Evolutionary conservation across 371 early-diverging fungal species (phyloP), one percentile per base, ranked within the genome.

Genomic region (Mortierella sp.): DNA sequence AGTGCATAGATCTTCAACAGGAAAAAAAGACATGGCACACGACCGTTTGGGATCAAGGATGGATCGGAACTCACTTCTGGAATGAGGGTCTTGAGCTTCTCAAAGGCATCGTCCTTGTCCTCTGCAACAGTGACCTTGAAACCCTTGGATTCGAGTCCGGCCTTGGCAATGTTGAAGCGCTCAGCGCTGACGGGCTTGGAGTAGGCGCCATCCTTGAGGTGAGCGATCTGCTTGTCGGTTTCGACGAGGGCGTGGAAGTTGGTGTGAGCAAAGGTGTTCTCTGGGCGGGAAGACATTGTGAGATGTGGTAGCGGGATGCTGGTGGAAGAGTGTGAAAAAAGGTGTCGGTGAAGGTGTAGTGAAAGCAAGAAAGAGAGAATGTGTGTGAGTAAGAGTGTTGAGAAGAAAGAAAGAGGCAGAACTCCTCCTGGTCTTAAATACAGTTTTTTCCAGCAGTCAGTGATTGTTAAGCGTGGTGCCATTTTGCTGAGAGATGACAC

Each of bases 81-180:
- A 26, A 82, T 80, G 38, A 70, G 54, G 7, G 19, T 43, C 79
- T 79, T 82, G 38, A 82, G 57, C 34, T 54, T 58, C 58, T 79
- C 81, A 46, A 72, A 73, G 39, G 82, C 82, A 14, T 70, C 72
- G 31, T 71, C 80, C 43, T 65, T 63, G 66, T 65, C 66, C 47
- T 71, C 52, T n/a, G 71, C 69, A 21, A 82, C 76, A 47, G 63
- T 67, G 58, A 80, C 81, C 64, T 71, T 67, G 68, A 71, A 67
- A 14, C 71, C 71, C 66, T 81, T 81, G 57, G 78, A 57, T 67
- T 82, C 81, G 24, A 82, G 76, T 30, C 64, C 76, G 30, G 67
- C 71, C 61, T 66, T 70, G 62, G 82, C 54, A 45, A 41, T 24
- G 38, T 54, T 66, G 53, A 82, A 52, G 43, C 68, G 60, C 54